Base-by-base conservation (phyloP, 2,329 filamentous ascomycete species). In the Verticillium alfalfae region DNA sequence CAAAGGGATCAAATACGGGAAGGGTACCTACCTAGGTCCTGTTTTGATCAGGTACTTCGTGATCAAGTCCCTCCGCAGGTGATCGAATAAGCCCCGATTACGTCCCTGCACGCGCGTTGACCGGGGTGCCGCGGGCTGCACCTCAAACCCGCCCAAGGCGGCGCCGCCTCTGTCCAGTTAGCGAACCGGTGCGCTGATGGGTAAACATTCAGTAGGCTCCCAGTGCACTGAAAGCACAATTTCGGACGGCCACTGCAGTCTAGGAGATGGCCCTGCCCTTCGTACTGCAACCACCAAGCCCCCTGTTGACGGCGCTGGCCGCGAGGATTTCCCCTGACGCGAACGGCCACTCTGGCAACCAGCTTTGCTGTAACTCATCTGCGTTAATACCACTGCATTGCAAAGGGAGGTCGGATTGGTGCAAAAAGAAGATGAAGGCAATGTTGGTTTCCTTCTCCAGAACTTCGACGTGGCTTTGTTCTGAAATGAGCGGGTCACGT, bases 1-100 rank as follows among this genome's bases (percentile, higher is more conserved):
- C 10, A 49, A 39, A 37, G 57, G 57, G 57, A 26, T 34, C 57
- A 39, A 41, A 58, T 58, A 58, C 57, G 57, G 57, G 57, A 58
- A 45, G 15, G 57, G 39, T 26, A 49, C n/a, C 12, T 26, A 26
- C n/a, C 12, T 8, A 49, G 45, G n/a, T 22, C 45, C 45, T 18
- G 8, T 22, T 49, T 8, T 26, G 18, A 9, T 12, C 18, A 49
- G 45, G 45, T 49, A 49, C 45, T 49, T 49, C 45, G 45, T 22
- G 18, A 49, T 5, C n/a, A 49, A 22, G 45, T 49, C 13, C 45
- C 41, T 22, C 18, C 12, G 5, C 8, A 18, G 22, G n/a, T 10
- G 45, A 49, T 49, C 45, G n/a, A 49, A 22, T 49, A 49, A 49
- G 45, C 45, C 45, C 45, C 45, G 45, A 49, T 49, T 22, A 9